A percentile compares a stretch with the other conserved stretches of the same genome.
phyloP scores from a whole-genome alignment of 371 early-diverging fungal species.

The Syncephalastrum contaminatum region DNA sequence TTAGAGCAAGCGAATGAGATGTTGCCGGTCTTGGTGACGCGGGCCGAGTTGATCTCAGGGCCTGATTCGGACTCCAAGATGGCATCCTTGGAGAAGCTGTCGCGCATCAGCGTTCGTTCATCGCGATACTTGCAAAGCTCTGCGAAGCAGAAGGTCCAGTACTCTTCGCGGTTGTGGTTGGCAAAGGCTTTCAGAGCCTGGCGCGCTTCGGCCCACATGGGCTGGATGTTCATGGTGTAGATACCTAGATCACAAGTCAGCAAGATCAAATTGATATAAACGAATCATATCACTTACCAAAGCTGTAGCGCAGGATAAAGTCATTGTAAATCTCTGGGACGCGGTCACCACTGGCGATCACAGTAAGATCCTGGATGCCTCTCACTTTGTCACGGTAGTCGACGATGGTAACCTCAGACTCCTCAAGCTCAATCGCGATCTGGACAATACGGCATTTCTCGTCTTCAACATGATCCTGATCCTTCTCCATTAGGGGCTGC shows the following conservation, averaged over 20 bases:
- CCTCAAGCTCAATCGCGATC: constrained; percentile 63
- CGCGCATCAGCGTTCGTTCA: constrained; percentile 54
- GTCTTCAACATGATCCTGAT: constrained; percentile 33
- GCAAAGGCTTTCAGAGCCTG: constrained; percentile 59
- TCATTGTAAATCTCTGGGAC: constrained; percentile 65
- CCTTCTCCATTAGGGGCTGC: constrained; percentile 53
- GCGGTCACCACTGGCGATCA: constrained; percentile 53
- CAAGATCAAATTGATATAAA: neutral
- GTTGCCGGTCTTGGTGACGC: constrained; percentile 51
- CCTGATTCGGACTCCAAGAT: constrained; percentile 21
- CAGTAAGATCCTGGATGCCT: constrained; percentile 65
- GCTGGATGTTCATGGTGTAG: constrained; percentile 74
- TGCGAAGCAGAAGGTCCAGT: constrained; percentile 64
- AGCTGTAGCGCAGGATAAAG: constrained; percentile 57
- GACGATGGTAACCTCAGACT: constrained; percentile 55
- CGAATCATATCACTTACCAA: constrained; percentile 47
- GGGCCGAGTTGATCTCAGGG: constrained; percentile 17
- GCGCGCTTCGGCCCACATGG: constrained; percentile 82
- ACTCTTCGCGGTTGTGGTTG: constrained; percentile 45
- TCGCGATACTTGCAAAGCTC: constrained; percentile 60
- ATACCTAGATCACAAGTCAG: constrained; percentile 34
- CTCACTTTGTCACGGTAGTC: constrained; percentile 80
- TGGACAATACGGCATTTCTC: constrained; percentile 49
- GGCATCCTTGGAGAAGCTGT: constrained; percentile 45
- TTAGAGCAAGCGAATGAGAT: constrained; percentile 61